Base-by-base conservation (phyloP, 306 rosid genomes). In the Medicago lupulina region DNA sequence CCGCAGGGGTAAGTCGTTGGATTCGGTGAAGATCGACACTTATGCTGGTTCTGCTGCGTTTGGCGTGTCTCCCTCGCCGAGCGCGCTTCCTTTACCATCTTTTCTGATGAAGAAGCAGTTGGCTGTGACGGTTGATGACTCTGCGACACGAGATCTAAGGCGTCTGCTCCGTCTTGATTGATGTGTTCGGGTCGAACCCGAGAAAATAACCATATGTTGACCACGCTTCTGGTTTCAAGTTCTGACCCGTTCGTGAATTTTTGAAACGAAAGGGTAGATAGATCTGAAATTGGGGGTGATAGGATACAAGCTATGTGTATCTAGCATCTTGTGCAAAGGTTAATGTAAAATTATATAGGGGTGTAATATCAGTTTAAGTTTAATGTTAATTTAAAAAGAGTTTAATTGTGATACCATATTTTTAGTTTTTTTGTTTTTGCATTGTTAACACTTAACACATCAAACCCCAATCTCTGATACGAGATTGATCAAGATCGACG, bases 1-100 rank as follows among this genome's bases (percentile, higher is more conserved):
- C 76, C 86, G 97, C 55, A 82, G 97, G 13, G 97, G 97, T 0
- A 83, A 92, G 76, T 90, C 97, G 83, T 77, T 89, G 4, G 96
- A 93, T 71, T 91, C 93, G 12, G 74, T 75, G 39, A 87, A 63
- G 46, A 19, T 70, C 63, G 87, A 85, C 25, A 51, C 89, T 43
- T 95, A 95, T 82, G 98, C 98, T n/a, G 98, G 99, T 79, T 90
- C 97, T 11, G 93, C 97, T 9, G 93, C 96, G 61, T 92, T 86
- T 41, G 79, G 87, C 47, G 19, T 87, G 77, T 92, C 97, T 16
- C 99, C 97, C 67, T 88, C 86, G n/a, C 99, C 97, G 14, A 90
- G 91, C 84, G 83, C 93, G 57, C 93, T 95, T 53, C 97, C 97
- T 12, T 39, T 95, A 4, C 97, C 99, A 9, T 95, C 96, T 60